Conservation (phyloP, 176 grass and related monocot genomes). For the Elaeis guineensis region DNA sequence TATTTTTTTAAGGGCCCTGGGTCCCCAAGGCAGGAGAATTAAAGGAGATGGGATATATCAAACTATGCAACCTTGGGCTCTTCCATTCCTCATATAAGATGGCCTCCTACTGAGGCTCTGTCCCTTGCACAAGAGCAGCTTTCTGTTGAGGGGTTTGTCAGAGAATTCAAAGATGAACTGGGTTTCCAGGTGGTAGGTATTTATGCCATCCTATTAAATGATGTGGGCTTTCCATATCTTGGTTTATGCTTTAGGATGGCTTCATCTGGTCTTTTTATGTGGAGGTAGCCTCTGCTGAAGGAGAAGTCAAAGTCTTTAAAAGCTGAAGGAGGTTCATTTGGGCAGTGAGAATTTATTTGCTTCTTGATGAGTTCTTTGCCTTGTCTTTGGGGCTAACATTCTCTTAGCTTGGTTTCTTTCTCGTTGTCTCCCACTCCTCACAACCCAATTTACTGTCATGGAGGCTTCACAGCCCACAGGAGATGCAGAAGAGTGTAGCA, state of each 20-base stretch:
- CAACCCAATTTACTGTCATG: not conserved
- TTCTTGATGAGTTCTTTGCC: not conserved
- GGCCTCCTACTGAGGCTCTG: too few relatives aligned
- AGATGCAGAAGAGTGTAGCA: slow-evolving; percentile 9
- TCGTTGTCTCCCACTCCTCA: not conserved
- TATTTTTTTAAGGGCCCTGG: slow-evolving; percentile 39
- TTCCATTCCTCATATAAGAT: slow-evolving; percentile 6
- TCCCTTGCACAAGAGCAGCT: not conserved
- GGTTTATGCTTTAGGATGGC: not conserved
- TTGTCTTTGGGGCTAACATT: not conserved
- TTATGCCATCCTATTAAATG: not conserved
- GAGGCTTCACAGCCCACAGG: not conserved
- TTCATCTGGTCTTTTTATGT: not conserved
- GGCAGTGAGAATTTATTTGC: too few relatives aligned
- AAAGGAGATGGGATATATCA: not conserved
- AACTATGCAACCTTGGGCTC: slow-evolving; percentile 21
- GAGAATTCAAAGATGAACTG: not conserved
- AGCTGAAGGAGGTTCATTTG: too few relatives aligned
- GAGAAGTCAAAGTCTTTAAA: too few relatives aligned
- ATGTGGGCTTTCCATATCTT: not conserved
- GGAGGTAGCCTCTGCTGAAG: too few relatives aligned
- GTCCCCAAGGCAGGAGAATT: not conserved
- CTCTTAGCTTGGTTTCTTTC: not conserved
- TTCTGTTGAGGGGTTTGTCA: slow-evolving; percentile 1
- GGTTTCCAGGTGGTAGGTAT: not conserved